phyloP scores from a whole-genome alignment of 345 rosid species.

The Euphorbia lathyris region DNA sequence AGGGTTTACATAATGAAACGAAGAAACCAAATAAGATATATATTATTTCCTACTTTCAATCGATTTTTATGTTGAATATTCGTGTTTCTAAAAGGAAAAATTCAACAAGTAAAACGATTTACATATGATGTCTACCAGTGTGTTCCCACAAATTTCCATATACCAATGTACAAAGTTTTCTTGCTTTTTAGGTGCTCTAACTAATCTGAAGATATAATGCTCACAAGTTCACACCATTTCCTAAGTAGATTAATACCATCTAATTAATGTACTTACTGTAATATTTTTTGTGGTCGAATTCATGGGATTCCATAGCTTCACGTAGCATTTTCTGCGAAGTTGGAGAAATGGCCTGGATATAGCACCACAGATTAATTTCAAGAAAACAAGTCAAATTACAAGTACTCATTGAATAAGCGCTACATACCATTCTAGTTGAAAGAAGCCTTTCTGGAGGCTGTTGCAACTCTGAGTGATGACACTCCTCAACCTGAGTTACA shows the following conservation, averaged over 20 bases:
- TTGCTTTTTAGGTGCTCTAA: not conserved
- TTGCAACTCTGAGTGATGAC: constrained; percentile 28
- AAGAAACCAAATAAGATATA: too few relatives aligned
- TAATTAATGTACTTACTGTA: constrained; percentile 42
- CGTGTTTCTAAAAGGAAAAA: not conserved
- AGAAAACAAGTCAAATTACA: not conserved
- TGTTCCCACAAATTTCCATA: not conserved
- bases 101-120: not conserved
- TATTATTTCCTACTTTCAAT: not conserved
- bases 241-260: not conserved
- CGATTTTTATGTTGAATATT: not conserved
- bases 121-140: too few relatives aligned
- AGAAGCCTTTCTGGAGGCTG: constrained; percentile 52
- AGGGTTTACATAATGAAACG: too few relatives aligned
- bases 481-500: not conserved
- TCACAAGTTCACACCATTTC: not conserved
- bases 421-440: constrained; percentile 63
- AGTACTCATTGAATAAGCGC: not conserved
- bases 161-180: not conserved
- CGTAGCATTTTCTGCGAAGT: constrained; percentile 62
- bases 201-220: not conserved
- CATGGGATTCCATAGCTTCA: constrained; percentile 52
- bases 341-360: constrained; percentile 73
- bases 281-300: constrained; percentile 38
- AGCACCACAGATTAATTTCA: constrained; percentile 6